phyloP scores from a whole-genome alignment of 345 rosid species.

The Lumnitzera littorea region DNA sequence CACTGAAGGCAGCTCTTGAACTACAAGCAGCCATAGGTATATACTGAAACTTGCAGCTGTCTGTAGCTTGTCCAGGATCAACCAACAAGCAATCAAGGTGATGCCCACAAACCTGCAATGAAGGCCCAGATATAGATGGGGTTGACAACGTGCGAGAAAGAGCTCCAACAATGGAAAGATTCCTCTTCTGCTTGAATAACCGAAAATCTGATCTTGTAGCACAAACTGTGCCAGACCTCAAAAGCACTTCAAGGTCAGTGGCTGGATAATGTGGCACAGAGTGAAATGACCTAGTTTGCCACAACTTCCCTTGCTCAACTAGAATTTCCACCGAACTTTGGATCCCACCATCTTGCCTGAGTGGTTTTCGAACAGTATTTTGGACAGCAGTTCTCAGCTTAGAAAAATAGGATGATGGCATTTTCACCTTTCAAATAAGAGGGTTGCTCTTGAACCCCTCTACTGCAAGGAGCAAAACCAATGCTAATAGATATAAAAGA shows the following conservation, averaged over 20 bases:
- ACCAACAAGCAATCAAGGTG: slow-evolving; percentile 61
- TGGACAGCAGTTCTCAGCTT: slow-evolving; percentile 46
- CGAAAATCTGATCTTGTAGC: slow-evolving; percentile 52
- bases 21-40: slow-evolving; percentile 50
- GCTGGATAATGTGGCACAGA: slow-evolving; percentile 28
- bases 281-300: slow-evolving; percentile 47
- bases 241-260: slow-evolving; percentile 35
- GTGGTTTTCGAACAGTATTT: slow-evolving; percentile 37
- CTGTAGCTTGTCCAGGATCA: slow-evolving; percentile 24
- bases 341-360: slow-evolving; percentile 27
- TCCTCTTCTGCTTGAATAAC: slow-evolving; percentile 46
- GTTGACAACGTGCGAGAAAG: slow-evolving; percentile 68
- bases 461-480: background rate
- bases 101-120: slow-evolving; percentile 83
- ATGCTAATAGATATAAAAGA: background rate
- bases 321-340: slow-evolving; percentile 36
- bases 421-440: slow-evolving; percentile 38
- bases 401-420: slow-evolving; percentile 43
- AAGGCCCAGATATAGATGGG: slow-evolving; percentile 87
- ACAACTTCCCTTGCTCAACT: slow-evolving; percentile 48
- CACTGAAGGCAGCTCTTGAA: slow-evolving; percentile 32
- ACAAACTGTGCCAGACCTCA: slow-evolving; percentile 36
- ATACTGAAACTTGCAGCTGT: slow-evolving; percentile 17
- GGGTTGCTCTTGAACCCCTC: slow-evolving; percentile 13
- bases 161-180: slow-evolving; percentile 72